A percentile compares a stretch with the other conserved stretches of the same genome.
These are phyloP conservation scores for Thalassiosira gravida DNA, from an alignment of 352 stramenopile genomes.

Conservation along the genomic window DNA sequence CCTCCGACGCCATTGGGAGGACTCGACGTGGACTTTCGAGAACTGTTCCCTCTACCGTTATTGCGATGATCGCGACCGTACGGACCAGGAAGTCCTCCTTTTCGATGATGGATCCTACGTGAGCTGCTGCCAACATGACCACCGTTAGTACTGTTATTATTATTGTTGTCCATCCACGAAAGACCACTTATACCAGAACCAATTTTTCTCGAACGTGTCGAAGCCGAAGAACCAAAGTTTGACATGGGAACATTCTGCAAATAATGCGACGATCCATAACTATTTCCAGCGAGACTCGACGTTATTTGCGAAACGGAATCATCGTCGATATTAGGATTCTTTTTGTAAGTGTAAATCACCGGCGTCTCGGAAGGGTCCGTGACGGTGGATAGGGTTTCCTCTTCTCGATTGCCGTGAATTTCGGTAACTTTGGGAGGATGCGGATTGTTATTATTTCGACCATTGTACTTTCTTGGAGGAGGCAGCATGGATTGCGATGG, in stretches of 20 bases:
- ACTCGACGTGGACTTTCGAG: too few species aligned
- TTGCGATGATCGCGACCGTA: conserved; percentile 27
- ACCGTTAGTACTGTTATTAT: background rate
- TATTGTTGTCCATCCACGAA: conserved; percentile 30
- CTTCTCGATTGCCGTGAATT: conserved; percentile 14
- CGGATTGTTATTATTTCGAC: background rate
- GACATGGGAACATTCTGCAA: conserved; percentile 41
- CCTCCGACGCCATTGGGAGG: background rate
- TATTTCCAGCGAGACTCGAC: conserved; percentile 40
- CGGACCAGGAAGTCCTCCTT: conserved; percentile 19
- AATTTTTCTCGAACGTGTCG: background rate
- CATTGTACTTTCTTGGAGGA: background rate
- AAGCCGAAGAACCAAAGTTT: background rate
- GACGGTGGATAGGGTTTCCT: conserved; percentile 46
- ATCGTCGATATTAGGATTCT: conserved; percentile 42
- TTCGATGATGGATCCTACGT: conserved; percentile 36
- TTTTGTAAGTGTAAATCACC: conserved; percentile 58
- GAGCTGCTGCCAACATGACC: background rate
- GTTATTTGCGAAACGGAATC: conserved; percentile 64
- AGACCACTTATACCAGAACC: conserved; percentile 13
- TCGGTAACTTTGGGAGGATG: background rate
- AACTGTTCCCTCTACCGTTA: background rate
- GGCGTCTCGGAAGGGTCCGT: conserved; percentile 47
- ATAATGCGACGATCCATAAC: conserved; percentile 31
- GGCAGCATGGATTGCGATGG: too few species aligned